A percentile compares a stretch with the other conserved stretches of the same genome.
phyloP scores from a whole-genome alignment of 148 eudicot genomes.

The Nepenthes mirabilis region DNA sequence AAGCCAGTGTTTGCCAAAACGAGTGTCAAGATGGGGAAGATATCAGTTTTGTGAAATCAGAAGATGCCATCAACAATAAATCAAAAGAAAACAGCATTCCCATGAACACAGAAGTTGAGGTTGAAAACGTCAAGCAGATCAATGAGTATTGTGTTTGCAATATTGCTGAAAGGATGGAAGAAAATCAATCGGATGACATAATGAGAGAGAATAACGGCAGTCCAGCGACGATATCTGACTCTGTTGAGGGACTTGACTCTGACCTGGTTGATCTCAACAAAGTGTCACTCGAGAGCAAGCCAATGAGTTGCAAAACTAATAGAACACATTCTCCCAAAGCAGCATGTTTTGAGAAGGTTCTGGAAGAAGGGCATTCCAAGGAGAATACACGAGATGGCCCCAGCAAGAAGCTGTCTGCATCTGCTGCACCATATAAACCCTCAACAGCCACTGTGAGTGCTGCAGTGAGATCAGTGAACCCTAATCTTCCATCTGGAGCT shows the following conservation, averaged over 20 bases:
- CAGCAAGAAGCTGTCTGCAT: constrained; percentile 84
- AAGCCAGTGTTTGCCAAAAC: constrained; percentile 29
- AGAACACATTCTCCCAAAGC: background rate
- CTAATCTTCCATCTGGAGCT: constrained; percentile 50
- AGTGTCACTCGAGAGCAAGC: constrained; percentile 26
- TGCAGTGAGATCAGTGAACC: constrained; percentile 45
- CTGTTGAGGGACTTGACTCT: constrained; percentile 23
- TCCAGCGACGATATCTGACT: constrained; percentile 14
- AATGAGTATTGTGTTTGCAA: constrained; percentile 15
- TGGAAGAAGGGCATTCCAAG: constrained; percentile 4
- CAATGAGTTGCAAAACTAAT: constrained; percentile 14
- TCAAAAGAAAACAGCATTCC: constrained; percentile 17
- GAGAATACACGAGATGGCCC: constrained; percentile 36
- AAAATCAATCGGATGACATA: constrained; percentile 19
- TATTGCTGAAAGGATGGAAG: constrained; percentile 24
- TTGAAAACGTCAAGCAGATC: constrained; percentile 21
- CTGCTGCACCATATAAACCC: constrained; percentile 18
- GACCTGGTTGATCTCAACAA: constrained; percentile 34
- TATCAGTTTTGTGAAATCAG: constrained; percentile 17
- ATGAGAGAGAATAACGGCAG: constrained; percentile 10
- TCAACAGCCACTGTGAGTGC: constrained; percentile 56
- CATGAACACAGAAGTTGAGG: constrained; percentile 11
- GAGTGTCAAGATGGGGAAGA: constrained; percentile 22
- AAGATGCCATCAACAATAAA: constrained; percentile 3
- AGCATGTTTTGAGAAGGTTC: constrained; percentile 16